These are phyloP conservation scores for Hansenula lynferdii DNA, from an alignment of 1,139 yeast species.

Conservation along the genomic window DNA sequence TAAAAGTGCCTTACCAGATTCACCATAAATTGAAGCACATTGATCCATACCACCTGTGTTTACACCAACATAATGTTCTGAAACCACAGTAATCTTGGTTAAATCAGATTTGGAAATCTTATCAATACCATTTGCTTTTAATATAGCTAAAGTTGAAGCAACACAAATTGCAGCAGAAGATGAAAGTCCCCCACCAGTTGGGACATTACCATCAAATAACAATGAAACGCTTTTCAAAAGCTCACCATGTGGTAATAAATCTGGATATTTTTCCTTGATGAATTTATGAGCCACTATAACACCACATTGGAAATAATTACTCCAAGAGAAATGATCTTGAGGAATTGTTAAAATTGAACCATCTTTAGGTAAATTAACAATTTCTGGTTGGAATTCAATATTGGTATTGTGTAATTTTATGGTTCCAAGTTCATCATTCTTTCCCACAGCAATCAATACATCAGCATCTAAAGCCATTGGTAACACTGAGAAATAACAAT, in stretches of 20 bases:
- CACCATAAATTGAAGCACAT: slow-evolving; percentile 69
- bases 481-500: slow-evolving; percentile 59
- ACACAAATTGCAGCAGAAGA: slow-evolving; percentile 75
- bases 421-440: slow-evolving; percentile 25
- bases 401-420: slow-evolving; percentile 43
- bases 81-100: slow-evolving; percentile 57
- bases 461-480: slow-evolving; percentile 77
- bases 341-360: slow-evolving; percentile 44
- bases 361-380: slow-evolving; percentile 38
- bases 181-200: slow-evolving; percentile 70
- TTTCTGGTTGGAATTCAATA: slow-evolving; percentile 33
- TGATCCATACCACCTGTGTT: slow-evolving; percentile 82
- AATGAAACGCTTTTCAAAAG: slow-evolving; percentile 44
- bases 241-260: slow-evolving; percentile 15
- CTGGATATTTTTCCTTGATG: slow-evolving; percentile 31
- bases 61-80: slow-evolving; percentile 71
- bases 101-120: slow-evolving; percentile 46
- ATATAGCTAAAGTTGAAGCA: slow-evolving; percentile 55
- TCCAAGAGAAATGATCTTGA: slow-evolving; percentile 50
- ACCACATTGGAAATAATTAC: slow-evolving; percentile 66
- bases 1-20: slow-evolving; percentile 50
- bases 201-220: slow-evolving; percentile 60
- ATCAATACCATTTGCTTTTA: slow-evolving; percentile 47
- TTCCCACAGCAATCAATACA: slow-evolving; percentile 49
- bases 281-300: slow-evolving; percentile 54